Percentiles rank a stretch among this genome's conserved stretches.
Evolutionary conservation across 2,329 filamentous ascomycete species (phyloP).

Genomic region (Emericellopsis cladophorae): DNA sequence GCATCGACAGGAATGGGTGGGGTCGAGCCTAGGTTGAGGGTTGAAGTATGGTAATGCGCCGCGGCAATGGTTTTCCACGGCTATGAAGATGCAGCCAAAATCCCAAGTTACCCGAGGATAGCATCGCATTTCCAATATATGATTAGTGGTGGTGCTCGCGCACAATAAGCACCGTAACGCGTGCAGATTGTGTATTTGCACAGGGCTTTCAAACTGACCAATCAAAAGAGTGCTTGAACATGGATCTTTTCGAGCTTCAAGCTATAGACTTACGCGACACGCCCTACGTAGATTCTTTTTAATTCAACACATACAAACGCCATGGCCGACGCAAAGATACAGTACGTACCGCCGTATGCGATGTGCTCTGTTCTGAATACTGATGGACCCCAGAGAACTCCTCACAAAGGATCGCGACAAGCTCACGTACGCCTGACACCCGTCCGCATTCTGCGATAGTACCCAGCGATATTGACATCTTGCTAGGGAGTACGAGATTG

Average conservation of each 20-base stretch:
- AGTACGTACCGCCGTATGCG: constrained; percentile 35
- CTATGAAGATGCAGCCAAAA: constrained; percentile 10
- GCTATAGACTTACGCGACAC: constrained; percentile 19
- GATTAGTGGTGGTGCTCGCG: not conserved
- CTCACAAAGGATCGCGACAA: constrained; percentile 80
- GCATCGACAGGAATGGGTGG: constrained; percentile 17
- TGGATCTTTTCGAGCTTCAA: constrained; percentile 18
- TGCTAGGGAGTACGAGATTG: constrained; percentile 76
- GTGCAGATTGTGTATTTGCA: not conserved
- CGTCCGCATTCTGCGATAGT: constrained; percentile 4
- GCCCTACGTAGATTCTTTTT: constrained; percentile 4
- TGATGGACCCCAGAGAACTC: constrained; percentile 52
- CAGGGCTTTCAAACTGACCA: constrained; percentile 8
- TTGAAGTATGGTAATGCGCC: not conserved
- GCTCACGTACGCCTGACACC: constrained; percentile 61
- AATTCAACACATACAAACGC: constrained; percentile 5
- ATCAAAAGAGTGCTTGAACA: constrained; percentile 10
- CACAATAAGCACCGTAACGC: not conserved
- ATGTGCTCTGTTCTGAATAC: not conserved
- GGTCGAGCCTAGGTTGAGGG: constrained; percentile 1
- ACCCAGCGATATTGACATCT: constrained; percentile 1
- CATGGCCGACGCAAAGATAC: constrained; percentile 61
- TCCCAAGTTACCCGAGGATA: constrained; percentile 11
- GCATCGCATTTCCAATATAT: constrained; percentile 1
- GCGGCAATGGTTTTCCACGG: constrained; percentile 18